Evolutionary conservation across 345 rosid genomes (phyloP), one percentile per base, ranked within the genome.

Genomic region (Eucalyptus albens): DNA sequence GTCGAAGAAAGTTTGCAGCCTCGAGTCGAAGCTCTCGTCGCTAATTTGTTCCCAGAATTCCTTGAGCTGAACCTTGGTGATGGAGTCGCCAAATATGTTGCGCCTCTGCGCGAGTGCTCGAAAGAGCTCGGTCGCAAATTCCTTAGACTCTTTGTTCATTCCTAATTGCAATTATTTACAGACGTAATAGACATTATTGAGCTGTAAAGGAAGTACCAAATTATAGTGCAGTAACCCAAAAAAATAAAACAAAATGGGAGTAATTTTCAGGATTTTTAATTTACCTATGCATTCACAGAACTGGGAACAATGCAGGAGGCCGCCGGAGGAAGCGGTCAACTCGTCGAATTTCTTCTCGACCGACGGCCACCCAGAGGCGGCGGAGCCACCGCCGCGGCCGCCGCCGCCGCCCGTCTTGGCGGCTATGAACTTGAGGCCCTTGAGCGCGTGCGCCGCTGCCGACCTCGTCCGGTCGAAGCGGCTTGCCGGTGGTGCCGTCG

Each of bases 261-360:
- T 14, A 3, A 11, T 19, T 40, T 15, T 27, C 24, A 8, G 42
- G 56, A 21, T 56, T 87, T 33, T 33, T n/a, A 60, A 44, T 26
- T 53, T 91, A 96, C 99, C 99, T 77, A 97, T 94, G 91, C 99
- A 97, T 92, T 96, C 98, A 80, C 97, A 95, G 89, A 96, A 97
- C 91, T 86, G 55, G 90, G 99, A 93, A 13, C 91, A 92, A 87
- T 90, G 96, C 80, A 97, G 95, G 21, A 93, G 93, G 88, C 96
- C 97, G 55, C 91, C 88, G 88, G 95, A 90, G 9, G 93, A 87
- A 47, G 92, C 91, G 9, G 99, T 94, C 89, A 96, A 93, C 21
- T 95, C 90, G 29, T 94, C 90, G 87, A 94, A 97, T 5, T 94
- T 93, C 90, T 94, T 91, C 77, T 96, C 98, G 3, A 97, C 98